Evolutionary conservation across 306 rosid genomes (phyloP).

Genomic region (Alnus glutinosa): DNA sequence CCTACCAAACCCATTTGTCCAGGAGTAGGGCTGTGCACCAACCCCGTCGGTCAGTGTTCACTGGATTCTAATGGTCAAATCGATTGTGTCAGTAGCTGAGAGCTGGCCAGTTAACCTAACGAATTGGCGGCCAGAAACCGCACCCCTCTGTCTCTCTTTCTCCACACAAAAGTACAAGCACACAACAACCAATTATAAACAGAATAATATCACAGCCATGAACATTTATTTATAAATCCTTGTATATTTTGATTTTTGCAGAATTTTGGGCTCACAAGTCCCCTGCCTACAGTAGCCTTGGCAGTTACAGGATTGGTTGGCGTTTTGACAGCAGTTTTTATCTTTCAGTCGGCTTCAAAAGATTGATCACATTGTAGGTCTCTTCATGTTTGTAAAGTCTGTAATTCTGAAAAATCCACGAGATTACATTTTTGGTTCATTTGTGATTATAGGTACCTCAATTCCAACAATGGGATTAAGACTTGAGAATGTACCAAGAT

Average conservation of each 20-base stretch:
- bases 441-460: conserved; percentile 32
- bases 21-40: no score
- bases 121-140: no score
- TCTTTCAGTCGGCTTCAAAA: conserved; percentile 91
- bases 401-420: conserved; percentile 23
- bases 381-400: conserved; percentile 33
- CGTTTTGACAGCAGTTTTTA: conserved; percentile 75
- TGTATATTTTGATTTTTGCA: conserved; percentile 39
- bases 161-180: not conserved
- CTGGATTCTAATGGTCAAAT: not conserved
- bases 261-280: conserved; percentile 76
- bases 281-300: conserved; percentile 83
- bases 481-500: conserved; percentile 23
- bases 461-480: conserved; percentile 30
- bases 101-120: no score
- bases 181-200: not conserved
- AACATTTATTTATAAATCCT: conserved; percentile 8
- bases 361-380: conserved; percentile 37
- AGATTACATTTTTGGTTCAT: conserved; percentile 27
- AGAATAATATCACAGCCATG: not conserved
- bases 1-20: no score
- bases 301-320: conserved; percentile 87
- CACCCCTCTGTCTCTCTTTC: not conserved
- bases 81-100: not conserved
- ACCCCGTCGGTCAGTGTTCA: no score